Percentiles rank a stretch among this genome's conserved stretches.
Conservation (phyloP, 371 early-diverging fungal species). For the Syncephalastrum racemosum region DNA sequence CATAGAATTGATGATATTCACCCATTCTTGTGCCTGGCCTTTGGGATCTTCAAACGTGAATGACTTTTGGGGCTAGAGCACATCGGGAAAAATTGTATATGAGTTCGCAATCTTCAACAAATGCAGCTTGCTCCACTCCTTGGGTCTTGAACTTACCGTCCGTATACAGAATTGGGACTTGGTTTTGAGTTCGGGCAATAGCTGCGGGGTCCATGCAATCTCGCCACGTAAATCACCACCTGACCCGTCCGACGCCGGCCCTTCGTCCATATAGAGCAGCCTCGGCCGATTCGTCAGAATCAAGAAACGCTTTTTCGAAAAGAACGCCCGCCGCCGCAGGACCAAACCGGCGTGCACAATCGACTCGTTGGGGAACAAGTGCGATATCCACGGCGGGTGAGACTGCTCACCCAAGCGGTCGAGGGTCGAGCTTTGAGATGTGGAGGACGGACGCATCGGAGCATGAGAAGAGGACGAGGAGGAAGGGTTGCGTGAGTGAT, state of each 20-base stretch:
- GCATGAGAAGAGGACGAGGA: too few relatives aligned
- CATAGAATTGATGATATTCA: conserved; percentile 52
- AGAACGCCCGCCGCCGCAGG: conserved; percentile 58
- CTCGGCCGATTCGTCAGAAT: conserved; percentile 73
- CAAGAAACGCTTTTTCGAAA: conserved; percentile 61
- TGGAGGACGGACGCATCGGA: neutral
- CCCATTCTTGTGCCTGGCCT: conserved; percentile 55
- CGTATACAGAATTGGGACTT: conserved; percentile 62
- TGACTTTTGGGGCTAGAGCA: conserved; percentile 48
- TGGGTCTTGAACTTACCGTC: conserved; percentile 55
- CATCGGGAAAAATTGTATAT: too few relatives aligned
- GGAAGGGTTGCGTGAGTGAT: too few relatives aligned
- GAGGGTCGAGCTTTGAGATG: conserved; percentile 12
- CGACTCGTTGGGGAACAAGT: conserved; percentile 62
- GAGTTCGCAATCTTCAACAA: neutral
- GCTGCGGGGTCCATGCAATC: conserved; percentile 54
- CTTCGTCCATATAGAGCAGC: conserved; percentile 67
- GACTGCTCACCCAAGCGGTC: conserved; percentile 30
- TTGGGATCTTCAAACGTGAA: conserved; percentile 60
- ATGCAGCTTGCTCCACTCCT: neutral
- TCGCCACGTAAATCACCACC: conserved; percentile 49
- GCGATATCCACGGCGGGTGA: conserved; percentile 41
- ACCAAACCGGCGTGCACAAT: conserved; percentile 63
- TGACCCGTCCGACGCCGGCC: conserved; percentile 33
- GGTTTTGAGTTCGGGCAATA: conserved; percentile 58